Base-by-base conservation (phyloP, 2,329 filamentous ascomycete genomes). In the Exophiala aquamarina region DNA sequence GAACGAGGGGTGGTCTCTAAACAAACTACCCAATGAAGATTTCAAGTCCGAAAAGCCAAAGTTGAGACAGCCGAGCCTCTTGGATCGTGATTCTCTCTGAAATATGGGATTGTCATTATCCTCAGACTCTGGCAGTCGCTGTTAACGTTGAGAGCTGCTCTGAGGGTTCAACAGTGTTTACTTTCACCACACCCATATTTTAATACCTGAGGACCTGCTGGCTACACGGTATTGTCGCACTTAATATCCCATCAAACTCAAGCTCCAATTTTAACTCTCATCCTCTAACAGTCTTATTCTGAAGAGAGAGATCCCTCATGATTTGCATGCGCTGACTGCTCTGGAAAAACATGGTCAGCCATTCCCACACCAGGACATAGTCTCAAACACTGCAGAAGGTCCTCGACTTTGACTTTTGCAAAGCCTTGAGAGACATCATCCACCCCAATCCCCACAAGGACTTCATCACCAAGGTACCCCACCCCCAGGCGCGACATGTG, bases 401-500 rank as follows among this genome's bases (percentile, higher is more conserved):
- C 63, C 8, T 55, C 50, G 1, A 62, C 65, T 44, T 56, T 57
- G 21, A 64, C 60, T 38, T 55, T 61, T 13, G 59, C 63, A 59
- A 64, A 67, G n/a, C 57, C 61, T 43, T 67, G 62, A 34, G 57
- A 58, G 33, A 60, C 54, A 55, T 70, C 67, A 47, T 68, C 66
- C 48, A 69, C 56, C 1, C 67, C 67, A 32, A 70, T 60, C 14
- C 65, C 67, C 23, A 70, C 42, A 15, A 70, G 47, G n/a, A 70
- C 59, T n/a, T 70, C 64, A 47, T 70, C 66, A 43, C 67, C 66
- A 10, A 70, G 50, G 47, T 58, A 69, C 9, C 67, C 67, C 2
- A 57, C 62, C 2, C 63, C 61, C 47, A 66, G 64, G 35, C 62
- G 61, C 42, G 56, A 56, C n/a, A 64, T 46, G 46, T 64, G 61